phyloP scores from a whole-genome alignment of 805 yeast genomes.

The Tetrapisispora taiwanensis region DNA sequence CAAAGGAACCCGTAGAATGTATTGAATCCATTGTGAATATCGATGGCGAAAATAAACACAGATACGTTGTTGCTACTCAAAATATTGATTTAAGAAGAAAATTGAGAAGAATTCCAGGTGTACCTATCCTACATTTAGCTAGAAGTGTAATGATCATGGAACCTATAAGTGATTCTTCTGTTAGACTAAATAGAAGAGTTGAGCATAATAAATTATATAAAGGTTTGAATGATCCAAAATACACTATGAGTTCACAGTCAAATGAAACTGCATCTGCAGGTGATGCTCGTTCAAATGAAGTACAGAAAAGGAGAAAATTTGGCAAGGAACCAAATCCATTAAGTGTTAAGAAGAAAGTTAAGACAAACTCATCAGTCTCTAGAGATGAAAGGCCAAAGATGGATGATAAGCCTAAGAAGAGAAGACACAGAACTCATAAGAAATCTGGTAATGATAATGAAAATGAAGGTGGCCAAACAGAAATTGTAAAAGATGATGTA shows the following conservation, averaged over 20 bases:
- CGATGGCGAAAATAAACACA: slow-evolving; percentile 74
- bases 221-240: slow-evolving; percentile 63
- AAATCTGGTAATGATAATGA: neutral
- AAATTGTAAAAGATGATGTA: neutral
- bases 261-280: too few relatives aligned
- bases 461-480: neutral
- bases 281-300: slow-evolving; percentile 28
- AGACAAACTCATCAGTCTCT: neutral
- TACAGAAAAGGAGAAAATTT: slow-evolving; percentile 43
- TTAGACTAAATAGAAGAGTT: slow-evolving; percentile 34
- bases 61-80: slow-evolving; percentile 84
- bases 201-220: slow-evolving; percentile 62
- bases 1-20: slow-evolving; percentile 64
- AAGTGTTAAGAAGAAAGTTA: slow-evolving; percentile 63
- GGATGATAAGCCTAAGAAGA: slow-evolving; percentile 1
- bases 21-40: slow-evolving; percentile 58
- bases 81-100: slow-evolving; percentile 56
- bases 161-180: slow-evolving; percentile 71
- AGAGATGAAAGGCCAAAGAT: neutral
- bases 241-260: slow-evolving; percentile 30
- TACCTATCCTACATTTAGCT: slow-evolving; percentile 78
- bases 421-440: slow-evolving; percentile 2
- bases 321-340: slow-evolving; percentile 84
- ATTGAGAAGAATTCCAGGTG: slow-evolving; percentile 74
- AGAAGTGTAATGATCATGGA: slow-evolving; percentile 95